Percentiles rank a stretch among this genome's conserved stretches.
Evolutionary conservation across 257 asterid genomes (phyloP).

Genomic region (Solanum pennellii): DNA sequence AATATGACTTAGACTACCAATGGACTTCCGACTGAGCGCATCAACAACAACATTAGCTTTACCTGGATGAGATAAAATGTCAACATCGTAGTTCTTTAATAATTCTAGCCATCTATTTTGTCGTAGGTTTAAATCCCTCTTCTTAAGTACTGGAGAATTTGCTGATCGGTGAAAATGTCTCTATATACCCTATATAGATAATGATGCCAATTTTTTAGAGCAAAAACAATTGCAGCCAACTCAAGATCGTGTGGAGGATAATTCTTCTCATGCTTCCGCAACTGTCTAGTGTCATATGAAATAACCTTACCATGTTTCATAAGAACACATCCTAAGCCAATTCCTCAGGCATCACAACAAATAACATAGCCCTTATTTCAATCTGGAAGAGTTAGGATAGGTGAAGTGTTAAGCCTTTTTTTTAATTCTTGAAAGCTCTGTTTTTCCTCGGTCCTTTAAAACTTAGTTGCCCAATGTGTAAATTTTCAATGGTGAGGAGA

Average conservation of each 20-base stretch:
- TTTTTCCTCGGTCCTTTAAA: background rate
- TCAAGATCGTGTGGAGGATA: background rate
- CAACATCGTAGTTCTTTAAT: too few relatives aligned
- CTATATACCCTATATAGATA: background rate
- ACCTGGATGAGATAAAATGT: too few relatives aligned
- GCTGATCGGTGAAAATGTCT: background rate
- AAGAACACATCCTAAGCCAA: too few relatives aligned
- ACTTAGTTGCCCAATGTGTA: background rate
- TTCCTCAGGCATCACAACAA: background rate
- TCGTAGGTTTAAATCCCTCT: background rate
- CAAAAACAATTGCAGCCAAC: too few relatives aligned
- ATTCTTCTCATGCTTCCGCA: too few relatives aligned
- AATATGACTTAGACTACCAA: background rate
- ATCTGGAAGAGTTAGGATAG: background rate
- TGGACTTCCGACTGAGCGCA: background rate
- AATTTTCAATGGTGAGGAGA: too few relatives aligned
- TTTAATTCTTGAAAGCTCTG: background rate
- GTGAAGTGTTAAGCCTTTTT: background rate
- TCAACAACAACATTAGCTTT: background rate
- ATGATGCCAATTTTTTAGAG: background rate
- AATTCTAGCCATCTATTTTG: background rate
- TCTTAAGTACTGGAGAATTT: too few relatives aligned
- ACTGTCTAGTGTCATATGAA: rapidly evolving
- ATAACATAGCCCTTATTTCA: background rate
- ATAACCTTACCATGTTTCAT: background rate